These are phyloP conservation scores for Pharnaceum exiguum DNA, from an alignment of 148 eudicot genomes.

Conservation along the genomic window DNA sequence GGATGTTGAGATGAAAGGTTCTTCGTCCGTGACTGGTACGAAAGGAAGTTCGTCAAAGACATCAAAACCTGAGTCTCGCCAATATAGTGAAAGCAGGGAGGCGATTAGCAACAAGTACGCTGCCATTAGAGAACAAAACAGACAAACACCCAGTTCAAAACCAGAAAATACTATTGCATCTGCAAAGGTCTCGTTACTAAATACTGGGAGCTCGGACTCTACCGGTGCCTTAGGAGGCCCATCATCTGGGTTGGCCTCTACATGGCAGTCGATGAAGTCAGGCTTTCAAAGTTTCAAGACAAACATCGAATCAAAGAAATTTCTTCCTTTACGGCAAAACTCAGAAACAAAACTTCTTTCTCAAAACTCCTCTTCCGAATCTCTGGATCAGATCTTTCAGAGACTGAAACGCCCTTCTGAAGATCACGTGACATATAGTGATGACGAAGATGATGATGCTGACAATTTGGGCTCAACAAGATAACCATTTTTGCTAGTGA, in stretches of 20 bases:
- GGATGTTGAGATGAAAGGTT: constrained; percentile 54
- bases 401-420: constrained; percentile 57
- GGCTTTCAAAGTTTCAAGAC: constrained; percentile 66
- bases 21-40: constrained; percentile 26
- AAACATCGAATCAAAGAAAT: constrained; percentile 60
- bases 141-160: constrained; percentile 35
- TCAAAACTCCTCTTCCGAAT: constrained; percentile 60
- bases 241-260: constrained; percentile 55
- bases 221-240: constrained; percentile 20
- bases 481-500: constrained; percentile 8
- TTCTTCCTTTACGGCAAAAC: constrained; percentile 47
- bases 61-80: constrained; percentile 43
- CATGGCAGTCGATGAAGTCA: constrained; percentile 74
- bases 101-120: constrained; percentile 73
- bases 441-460: constrained; percentile 48
- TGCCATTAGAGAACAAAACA: constrained; percentile 66
- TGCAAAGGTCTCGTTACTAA: constrained; percentile 63
- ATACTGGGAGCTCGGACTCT: constrained; percentile 34
- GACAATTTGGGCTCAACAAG: constrained; percentile 28
- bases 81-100: constrained; percentile 55
- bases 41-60: constrained; percentile 42
- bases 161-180: constrained; percentile 52
- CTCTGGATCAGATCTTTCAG: constrained; percentile 79
- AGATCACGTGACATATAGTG: constrained; percentile 33
- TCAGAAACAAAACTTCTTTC: constrained; percentile 39